Evolutionary conservation across 2,329 filamentous ascomycete species (phyloP).

Genomic region (Juglanconis juglandina): DNA sequence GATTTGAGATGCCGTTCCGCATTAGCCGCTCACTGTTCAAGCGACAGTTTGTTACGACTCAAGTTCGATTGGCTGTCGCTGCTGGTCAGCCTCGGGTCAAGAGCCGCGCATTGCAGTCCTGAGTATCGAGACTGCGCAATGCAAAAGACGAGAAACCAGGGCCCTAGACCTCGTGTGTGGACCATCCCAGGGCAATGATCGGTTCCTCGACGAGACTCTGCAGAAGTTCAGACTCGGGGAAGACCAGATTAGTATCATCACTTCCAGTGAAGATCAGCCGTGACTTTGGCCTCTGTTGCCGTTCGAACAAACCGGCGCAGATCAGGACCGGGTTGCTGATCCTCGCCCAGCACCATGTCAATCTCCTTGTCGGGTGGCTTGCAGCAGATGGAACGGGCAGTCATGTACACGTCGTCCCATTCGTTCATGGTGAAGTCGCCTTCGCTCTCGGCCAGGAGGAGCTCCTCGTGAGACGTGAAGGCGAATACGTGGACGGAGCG

Average conservation of each 20-base stretch:
- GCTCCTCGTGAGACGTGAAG: slow-evolving; percentile 69
- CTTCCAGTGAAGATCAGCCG: slow-evolving; percentile 56
- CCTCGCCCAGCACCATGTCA: slow-evolving; percentile 45
- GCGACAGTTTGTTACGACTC: too few relatives aligned
- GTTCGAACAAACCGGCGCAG: slow-evolving; percentile 61
- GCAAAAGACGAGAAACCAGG: not conserved
- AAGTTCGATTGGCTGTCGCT: too few relatives aligned
- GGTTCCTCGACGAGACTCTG: not conserved
- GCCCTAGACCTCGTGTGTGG: not conserved
- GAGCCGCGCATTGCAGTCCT: not conserved
- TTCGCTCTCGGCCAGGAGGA: slow-evolving; percentile 78
- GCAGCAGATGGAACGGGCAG: slow-evolving; percentile 65
- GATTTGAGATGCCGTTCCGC: not conserved
- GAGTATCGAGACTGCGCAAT: not conserved
- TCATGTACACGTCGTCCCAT: slow-evolving; percentile 69
- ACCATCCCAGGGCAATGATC: not conserved
- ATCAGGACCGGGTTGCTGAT: slow-evolving; percentile 40
- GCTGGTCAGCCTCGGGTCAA: not conserved
- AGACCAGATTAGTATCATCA: slow-evolving; percentile 26
- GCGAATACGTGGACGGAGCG: slow-evolving; percentile 78
- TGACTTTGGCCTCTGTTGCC: slow-evolving; percentile 53
- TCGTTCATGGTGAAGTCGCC: slow-evolving; percentile 71
- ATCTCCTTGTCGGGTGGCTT: slow-evolving; percentile 30
- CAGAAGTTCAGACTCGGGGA: not conserved
- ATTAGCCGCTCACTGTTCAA: not conserved